Evolutionary conservation across 2,329 filamentous ascomycete genomes (phyloP).

Genomic region (Colletotrichum costaricense): DNA sequence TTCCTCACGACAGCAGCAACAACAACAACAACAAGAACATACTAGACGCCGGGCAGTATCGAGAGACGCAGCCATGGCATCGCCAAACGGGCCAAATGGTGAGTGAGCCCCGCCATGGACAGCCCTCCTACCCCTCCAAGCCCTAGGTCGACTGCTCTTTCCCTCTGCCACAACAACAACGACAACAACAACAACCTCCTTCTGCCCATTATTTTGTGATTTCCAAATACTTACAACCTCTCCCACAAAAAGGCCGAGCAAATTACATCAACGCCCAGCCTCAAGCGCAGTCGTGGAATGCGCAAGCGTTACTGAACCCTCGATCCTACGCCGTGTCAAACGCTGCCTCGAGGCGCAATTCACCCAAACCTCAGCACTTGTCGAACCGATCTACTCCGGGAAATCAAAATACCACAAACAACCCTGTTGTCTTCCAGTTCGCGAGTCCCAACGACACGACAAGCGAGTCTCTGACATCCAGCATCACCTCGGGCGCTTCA

Average conservation of each 20-base stretch:
- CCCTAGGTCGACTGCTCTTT: background rate
- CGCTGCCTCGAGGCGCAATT: slow-evolving; percentile 19
- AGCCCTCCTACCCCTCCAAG: background rate
- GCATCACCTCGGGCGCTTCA: slow-evolving; percentile 46
- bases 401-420: slow-evolving; percentile 38
- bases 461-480: slow-evolving; percentile 43
- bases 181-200: background rate
- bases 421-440: slow-evolving; percentile 56
- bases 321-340: slow-evolving; percentile 22
- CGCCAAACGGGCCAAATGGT: slow-evolving; percentile 35
- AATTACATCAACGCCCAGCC: slow-evolving; percentile 28
- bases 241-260: slow-evolving; percentile 25
- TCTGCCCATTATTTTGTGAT: background rate
- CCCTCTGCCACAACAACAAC: background rate
- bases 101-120: background rate
- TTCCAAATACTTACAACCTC: slow-evolving; percentile 9
- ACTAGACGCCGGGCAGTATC: background rate
- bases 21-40: background rate
- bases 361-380: slow-evolving; percentile 28
- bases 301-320: slow-evolving; percentile 34
- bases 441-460: slow-evolving; percentile 48
- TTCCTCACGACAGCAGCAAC: background rate
- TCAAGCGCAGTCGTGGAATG: slow-evolving; percentile 28
- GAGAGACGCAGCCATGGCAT: slow-evolving; percentile 30
- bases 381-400: slow-evolving; percentile 20